Evolutionary conservation across 202 grass and related monocot species (phyloP).

Genomic region (Schoenoplectus tabernaemontani): DNA sequence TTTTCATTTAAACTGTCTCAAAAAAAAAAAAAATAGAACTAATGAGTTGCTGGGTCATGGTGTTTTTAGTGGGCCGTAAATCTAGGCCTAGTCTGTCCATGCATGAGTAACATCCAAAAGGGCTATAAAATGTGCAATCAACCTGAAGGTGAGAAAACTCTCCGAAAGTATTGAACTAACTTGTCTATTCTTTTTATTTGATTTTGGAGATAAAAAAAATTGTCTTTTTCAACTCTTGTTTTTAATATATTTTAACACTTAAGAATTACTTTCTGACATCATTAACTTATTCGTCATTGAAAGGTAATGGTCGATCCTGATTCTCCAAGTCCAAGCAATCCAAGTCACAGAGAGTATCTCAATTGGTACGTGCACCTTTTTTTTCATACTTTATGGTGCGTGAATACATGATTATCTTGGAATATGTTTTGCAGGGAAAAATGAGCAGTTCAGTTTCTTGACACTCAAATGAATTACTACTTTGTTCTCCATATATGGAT

Average conservation of each 20-base stretch:
- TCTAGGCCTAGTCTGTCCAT: conserved; percentile 9
- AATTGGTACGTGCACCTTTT: conserved; percentile 68
- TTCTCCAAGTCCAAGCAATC: conserved; percentile 93
- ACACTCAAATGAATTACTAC: not conserved
- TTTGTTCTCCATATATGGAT: not conserved
- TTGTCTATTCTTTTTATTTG: not conserved
- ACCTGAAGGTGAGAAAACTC: too few relatives aligned
- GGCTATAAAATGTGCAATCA: conserved; percentile 4
- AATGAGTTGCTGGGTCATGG: conserved; percentile 27
- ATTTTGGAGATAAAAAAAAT: not conserved
- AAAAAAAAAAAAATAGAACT: conserved; percentile 21
- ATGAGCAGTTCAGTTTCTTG: not conserved
- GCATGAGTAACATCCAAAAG: conserved; percentile 17
- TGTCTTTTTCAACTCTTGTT: too few relatives aligned
- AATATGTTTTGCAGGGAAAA: not conserved
- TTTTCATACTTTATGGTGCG: conserved; percentile 8
- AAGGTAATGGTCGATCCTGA: conserved; percentile 99
- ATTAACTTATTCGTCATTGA: conserved; percentile 22
- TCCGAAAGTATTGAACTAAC: too few relatives aligned
- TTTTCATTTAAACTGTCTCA: not conserved
- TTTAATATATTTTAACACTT: conserved; percentile 16
- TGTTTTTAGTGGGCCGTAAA: conserved; percentile 17
- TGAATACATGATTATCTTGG: not conserved
- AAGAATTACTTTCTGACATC: conserved; percentile 13
- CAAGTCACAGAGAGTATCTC: conserved; percentile 77